Evolutionary conservation across 2,329 filamentous ascomycete species (phyloP), one percentile per base, ranked within the genome.

Genomic region (Fusarium torulosum): DNA sequence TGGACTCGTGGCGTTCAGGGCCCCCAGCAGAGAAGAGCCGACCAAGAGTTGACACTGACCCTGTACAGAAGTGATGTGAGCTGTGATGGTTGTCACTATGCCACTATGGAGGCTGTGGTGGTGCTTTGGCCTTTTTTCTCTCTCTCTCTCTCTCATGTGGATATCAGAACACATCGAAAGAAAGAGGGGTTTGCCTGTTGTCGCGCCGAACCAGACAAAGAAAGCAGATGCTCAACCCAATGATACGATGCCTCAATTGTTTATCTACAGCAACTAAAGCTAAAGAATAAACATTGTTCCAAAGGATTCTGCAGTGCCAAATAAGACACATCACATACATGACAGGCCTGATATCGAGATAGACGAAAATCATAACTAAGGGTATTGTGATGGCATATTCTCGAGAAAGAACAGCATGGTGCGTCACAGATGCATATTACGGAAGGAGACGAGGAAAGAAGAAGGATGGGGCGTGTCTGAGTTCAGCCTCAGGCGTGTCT

Each of bases 1-100:
- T 63, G 60, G 57, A 61, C 45, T 55, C 38, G 51, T 60, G 60
- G 56, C 56, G 42, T 51, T 53, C 56, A 60, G 57, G 56, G 41
- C 55, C 46, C 45, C 46, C 33, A 49, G 31, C 33, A 38, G 21
- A 37, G 15, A 35, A 49, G 46, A 49, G 21, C 17, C 46, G 46
- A 17, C 46, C 46, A 27, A 38, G 33, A 37, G 19, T 31, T 23
- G 44, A 46, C 14, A 43, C 47, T 40, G 31, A 23, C 42, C 43
- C 47, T 46, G 56, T 20, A 52, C 38, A 53, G 47, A 56, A 51
- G 50, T 29, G 53, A 49, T 35, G 42, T 29, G 50, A 50, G 45
- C 33, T 50, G 35, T 57, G 29, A 33, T 43, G 53, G 58, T 51
- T 41, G 44, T 55, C 27, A 17, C 21, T 23, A 54, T 50, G 52